phyloP scores from a whole-genome alignment of 2,329 filamentous ascomycete genomes.

The Thielaviopsis cerberus region DNA sequence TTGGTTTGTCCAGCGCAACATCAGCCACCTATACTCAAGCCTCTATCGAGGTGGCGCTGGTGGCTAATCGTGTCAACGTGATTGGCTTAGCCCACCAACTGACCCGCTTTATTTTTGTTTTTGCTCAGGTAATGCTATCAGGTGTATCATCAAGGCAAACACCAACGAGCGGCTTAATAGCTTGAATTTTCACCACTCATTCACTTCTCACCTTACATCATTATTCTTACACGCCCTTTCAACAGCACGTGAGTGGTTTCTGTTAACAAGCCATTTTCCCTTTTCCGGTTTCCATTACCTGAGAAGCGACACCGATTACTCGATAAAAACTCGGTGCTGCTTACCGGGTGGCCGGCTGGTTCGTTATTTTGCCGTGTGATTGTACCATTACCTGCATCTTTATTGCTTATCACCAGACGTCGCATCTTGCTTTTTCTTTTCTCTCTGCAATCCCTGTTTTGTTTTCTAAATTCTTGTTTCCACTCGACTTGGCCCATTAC shows the following conservation, averaged over 20 bases:
- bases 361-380: not conserved
- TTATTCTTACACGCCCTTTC: not conserved
- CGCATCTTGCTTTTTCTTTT: not conserved
- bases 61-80: slow-evolving; percentile 1
- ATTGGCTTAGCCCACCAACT: not conserved
- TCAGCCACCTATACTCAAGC: too few relatives aligned
- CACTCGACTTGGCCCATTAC: too few relatives aligned
- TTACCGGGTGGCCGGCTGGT: not conserved
- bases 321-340: not conserved
- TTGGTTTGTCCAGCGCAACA: too few relatives aligned
- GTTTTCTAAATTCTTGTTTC: not conserved
- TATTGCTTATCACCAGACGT: not conserved
- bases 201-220: not conserved
- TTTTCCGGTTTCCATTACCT: not conserved
- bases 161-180: slow-evolving; percentile 3
- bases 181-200: not conserved
- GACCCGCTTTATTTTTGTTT: not conserved
- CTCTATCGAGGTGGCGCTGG: not conserved
- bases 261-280: not conserved
- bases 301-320: not conserved
- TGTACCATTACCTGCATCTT: not conserved
- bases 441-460: not conserved
- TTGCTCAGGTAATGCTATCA: slow-evolving; percentile 7
- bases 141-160: not conserved
- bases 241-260: not conserved